Conservation (phyloP, 192 early-diverging fungal species). For the Backusella psychrophila region DNA sequence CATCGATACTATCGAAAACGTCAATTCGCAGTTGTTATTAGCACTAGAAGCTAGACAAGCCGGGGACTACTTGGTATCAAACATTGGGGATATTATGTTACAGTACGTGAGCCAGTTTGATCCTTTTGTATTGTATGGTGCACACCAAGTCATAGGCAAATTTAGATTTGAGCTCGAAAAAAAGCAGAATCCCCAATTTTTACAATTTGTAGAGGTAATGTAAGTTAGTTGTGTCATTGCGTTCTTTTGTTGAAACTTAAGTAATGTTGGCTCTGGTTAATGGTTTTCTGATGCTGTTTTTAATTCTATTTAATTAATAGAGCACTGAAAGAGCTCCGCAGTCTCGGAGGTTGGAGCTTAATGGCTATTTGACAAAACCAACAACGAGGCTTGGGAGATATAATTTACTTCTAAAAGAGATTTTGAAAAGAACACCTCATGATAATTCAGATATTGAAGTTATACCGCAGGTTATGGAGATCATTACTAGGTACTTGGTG, state of each 20-base stretch:
- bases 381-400: conserved; percentile 85
- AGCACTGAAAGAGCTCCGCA: conserved; percentile 73
- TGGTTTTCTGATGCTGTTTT: background rate
- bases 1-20: conserved; percentile 59
- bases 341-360: conserved; percentile 76
- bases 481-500: conserved; percentile 71
- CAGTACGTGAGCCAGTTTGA: conserved; percentile 68
- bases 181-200: conserved; percentile 61
- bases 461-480: conserved; percentile 69
- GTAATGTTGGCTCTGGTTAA: background rate
- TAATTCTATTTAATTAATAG: background rate
- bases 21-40: conserved; percentile 59
- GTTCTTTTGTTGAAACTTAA: background rate
- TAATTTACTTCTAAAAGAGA: conserved; percentile 75
- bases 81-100: conserved; percentile 85
- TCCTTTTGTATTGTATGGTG: conserved; percentile 84
- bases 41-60: conserved; percentile 63
- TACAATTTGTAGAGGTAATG: conserved; percentile 74
- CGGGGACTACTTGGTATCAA: conserved; percentile 63
- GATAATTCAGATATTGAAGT: conserved; percentile 71
- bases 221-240: background rate
- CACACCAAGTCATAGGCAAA: conserved; percentile 81
- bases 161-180: conserved; percentile 82
- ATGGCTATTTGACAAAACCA: conserved; percentile 89
- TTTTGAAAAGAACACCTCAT: conserved; percentile 78